Conservation (phyloP, 2,329 filamentous ascomycete species). For the Botrytis fragariae region DNA sequence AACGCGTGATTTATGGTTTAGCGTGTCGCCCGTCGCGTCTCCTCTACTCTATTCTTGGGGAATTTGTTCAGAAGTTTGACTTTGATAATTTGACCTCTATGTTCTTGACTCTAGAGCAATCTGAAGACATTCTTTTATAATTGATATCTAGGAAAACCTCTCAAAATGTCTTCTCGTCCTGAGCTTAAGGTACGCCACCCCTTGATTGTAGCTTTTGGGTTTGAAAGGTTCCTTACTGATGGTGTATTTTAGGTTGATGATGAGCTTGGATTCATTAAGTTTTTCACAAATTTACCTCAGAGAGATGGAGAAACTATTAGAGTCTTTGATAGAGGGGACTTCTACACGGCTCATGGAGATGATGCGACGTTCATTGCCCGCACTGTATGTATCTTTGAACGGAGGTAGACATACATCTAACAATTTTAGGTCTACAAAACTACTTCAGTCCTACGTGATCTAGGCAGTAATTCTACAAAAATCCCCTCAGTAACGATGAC, state of each 20-base stretch:
- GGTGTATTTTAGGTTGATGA: slow-evolving; percentile 71
- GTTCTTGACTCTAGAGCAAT: neutral
- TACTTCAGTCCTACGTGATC: slow-evolving; percentile 86
- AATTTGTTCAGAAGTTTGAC: neutral
- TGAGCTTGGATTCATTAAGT: slow-evolving; percentile 93
- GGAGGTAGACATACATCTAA: slow-evolving; percentile 9
- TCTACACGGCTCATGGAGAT: slow-evolving; percentile 88
- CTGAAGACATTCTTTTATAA: neutral
- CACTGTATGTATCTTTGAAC: slow-evolving; percentile 50
- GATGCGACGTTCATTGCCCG: slow-evolving; percentile 82
- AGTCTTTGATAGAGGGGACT: slow-evolving; percentile 92
- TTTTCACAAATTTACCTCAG: slow-evolving; percentile 80
- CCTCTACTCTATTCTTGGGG: neutral
- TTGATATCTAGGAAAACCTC: neutral
- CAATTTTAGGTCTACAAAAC: slow-evolving; percentile 81
- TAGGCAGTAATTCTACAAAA: slow-evolving; percentile 81
- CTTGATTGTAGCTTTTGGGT: slow-evolving; percentile 1
- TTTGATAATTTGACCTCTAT: neutral
- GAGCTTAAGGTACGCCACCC: slow-evolving; percentile 60
- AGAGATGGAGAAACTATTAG: slow-evolving; percentile 74
- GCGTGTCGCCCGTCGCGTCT: slow-evolving; percentile 13
- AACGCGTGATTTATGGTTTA: neutral
- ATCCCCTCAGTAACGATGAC: slow-evolving; percentile 95
- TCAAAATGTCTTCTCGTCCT: slow-evolving; percentile 66
- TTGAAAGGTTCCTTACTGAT: slow-evolving; percentile 22